Evolutionary conservation across 257 asterid genomes (phyloP).

Genomic region (Solanum lycopersicoides): DNA sequence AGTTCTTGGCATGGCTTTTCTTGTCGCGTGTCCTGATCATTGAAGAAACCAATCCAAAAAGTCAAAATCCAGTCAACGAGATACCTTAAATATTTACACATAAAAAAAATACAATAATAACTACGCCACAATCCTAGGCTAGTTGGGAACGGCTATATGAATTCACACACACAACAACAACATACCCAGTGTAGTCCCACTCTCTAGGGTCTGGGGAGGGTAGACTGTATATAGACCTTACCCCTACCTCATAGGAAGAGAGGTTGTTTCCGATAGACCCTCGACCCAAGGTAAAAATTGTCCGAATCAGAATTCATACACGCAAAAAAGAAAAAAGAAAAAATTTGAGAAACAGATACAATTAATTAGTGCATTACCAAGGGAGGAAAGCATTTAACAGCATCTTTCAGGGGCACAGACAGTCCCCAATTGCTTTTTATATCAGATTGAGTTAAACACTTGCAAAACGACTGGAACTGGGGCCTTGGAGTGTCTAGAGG

Average conservation of each 20-base stretch:
- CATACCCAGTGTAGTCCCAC: neutral
- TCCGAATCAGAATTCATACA: neutral
- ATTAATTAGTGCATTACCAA: slow-evolving; percentile 33
- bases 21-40: slow-evolving; percentile 46
- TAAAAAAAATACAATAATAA: neutral
- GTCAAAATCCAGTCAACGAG: neutral
- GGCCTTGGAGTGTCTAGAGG: slow-evolving; percentile 34
- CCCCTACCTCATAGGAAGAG: neutral
- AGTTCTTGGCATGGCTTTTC: slow-evolving; percentile 53
- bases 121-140: neutral
- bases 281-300: rapidly evolving
- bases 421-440: slow-evolving; percentile 68
- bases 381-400: slow-evolving; percentile 73
- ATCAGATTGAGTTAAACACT: slow-evolving; percentile 70
- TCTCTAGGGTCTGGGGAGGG: neutral
- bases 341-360: neutral
- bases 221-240: neutral
- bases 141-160: neutral
- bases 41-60: neutral
- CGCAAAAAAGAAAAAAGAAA: neutral
- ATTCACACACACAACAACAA: neutral
- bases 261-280: neutral
- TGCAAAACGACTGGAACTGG: slow-evolving; percentile 51
- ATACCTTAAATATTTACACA: neutral
- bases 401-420: slow-evolving; percentile 54